Base-by-base conservation (phyloP, 2,329 filamentous ascomycete species). In the Fusarium sp. region DNA sequence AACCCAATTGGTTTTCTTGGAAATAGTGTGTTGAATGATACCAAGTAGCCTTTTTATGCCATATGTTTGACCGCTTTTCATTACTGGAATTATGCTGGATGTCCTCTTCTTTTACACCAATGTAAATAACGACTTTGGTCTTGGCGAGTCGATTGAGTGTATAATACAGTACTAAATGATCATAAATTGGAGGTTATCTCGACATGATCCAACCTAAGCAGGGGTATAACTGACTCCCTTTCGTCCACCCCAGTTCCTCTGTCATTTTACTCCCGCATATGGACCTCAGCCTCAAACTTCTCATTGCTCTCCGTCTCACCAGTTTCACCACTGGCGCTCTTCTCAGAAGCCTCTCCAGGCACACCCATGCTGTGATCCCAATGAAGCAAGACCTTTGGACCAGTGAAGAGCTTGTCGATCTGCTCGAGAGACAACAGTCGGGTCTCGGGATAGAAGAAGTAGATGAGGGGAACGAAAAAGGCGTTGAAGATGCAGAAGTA, bases 381-480 rank as follows among this genome's bases (percentile, higher is more conserved):
- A 41, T 80, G 74, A 35, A 80, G 68, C 65, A 78, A 65, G 8
- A 80, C 55, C 71, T 79, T 81, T 13, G 72, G 68, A 2, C 79
- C 78, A 6, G 79, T 81, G 58, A 82, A 82, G 4, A 82, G 72
- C 54, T 75, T 77, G 50, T 86, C 84, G 53, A 88, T 83, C 74
- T 87, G 84, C 75, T 88, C 86, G 1, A 88, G 81, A 27, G 82
- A 82, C 12, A 86, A 77, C 0, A 83, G 81, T 35, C 83, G 83
- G 0, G 86, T 87, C 70, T 87, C 85, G 2, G 84, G 85, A 68
- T 84, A 87, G 75, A 84, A 83, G 71, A 85, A 84, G 73, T 83
- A 86, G 15, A 86, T 83, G 63, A 84, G 79, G 1, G 83, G 83
- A 20, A 86, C 80, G 62, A 81, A 81, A 44, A 66, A 60, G 39